These are phyloP conservation scores for Xylaria flabelliformis DNA, from an alignment of 495 filamentous ascomycete genomes.

Conservation along the genomic window DNA sequence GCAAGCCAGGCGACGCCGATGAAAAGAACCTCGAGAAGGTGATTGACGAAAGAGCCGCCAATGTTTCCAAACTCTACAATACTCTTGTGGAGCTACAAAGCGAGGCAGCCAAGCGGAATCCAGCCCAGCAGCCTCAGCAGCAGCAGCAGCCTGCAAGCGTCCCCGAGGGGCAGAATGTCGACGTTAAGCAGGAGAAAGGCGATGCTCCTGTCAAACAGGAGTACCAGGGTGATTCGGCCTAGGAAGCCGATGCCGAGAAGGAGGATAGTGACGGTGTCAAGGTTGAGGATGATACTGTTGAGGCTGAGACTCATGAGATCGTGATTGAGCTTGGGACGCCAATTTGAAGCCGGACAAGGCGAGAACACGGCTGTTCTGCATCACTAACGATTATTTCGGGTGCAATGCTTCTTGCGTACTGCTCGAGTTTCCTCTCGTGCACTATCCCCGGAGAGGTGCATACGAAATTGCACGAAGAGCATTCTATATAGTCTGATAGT, in stretches of 20 bases:
- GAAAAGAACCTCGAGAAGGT: conserved; percentile 35
- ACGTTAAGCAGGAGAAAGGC: background rate
- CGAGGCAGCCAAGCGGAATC: background rate
- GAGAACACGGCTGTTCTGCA: background rate
- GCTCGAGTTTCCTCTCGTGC: background rate
- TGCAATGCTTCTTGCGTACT: background rate
- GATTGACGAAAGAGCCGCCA: conserved; percentile 30
- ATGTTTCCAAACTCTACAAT: conserved; percentile 23
- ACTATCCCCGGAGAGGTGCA: background rate
- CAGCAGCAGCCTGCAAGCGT: conserved; percentile 11
- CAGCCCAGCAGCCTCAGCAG: too few relatives aligned
- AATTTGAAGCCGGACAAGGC: background rate
- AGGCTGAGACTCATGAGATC: background rate
- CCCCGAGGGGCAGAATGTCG: background rate
- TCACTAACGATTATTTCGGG: background rate
- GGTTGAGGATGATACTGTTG: background rate
- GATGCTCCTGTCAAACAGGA: background rate
- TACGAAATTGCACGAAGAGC: background rate
- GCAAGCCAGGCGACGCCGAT: conserved; percentile 42
- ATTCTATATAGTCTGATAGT: background rate
- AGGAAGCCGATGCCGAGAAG: background rate
- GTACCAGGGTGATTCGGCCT: background rate
- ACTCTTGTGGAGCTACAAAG: conserved; percentile 11
- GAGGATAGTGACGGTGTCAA: background rate
- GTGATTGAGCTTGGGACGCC: background rate